Base-by-base conservation (phyloP, 179 eudicot genomes). In the Pouteria campechiana region DNA sequence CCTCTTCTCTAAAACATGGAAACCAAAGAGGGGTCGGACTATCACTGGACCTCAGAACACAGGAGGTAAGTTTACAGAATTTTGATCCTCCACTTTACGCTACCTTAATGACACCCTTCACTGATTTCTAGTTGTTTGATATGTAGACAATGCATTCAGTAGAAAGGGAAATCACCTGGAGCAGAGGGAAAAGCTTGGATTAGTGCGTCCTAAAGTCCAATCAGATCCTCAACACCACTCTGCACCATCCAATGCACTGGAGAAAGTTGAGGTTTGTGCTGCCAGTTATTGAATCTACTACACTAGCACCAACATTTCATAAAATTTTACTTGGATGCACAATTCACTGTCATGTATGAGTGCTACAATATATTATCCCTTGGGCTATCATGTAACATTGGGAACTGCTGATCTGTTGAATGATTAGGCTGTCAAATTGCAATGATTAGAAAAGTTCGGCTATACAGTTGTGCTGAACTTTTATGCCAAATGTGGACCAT, bases 1-100 rank as follows among this genome's bases (percentile, higher is more conserved):
- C 23, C 86, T 92, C 94, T 92, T 92, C 50, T 77, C 96, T 17
- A 79, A 40, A 69, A 59, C 96, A 3, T 92, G 99, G 99, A 92
- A 83, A 76, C 83, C 96, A 24, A 88, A 80, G 75, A 92, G 88
- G 70, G 47, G 72, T 0, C 65, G 41, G 35, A 55, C 50, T 24
- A 87, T 92, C 24, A 48, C 57, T 10, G 99, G 99, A 52, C 99
- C 99, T 28, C 3, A 25, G 37, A 39, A 28, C 35, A 35, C 80
- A 21, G 70, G 62, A 70, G 95, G 97, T 89, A 12, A 29, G 19
- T 11, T 22, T 9, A n/a, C n/a, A n/a, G n/a, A n/a, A n/a, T n/a
- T n/a, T n/a, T n/a, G n/a, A n/a, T n/a, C n/a, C n/a, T n/a, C n/a
- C n/a, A n/a, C n/a, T n/a, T n/a, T n/a, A n/a, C n/a, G n/a, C n/a